phyloP scores from a whole-genome alignment of 208 protist genomes.

The Crithidia thermophila region DNA sequence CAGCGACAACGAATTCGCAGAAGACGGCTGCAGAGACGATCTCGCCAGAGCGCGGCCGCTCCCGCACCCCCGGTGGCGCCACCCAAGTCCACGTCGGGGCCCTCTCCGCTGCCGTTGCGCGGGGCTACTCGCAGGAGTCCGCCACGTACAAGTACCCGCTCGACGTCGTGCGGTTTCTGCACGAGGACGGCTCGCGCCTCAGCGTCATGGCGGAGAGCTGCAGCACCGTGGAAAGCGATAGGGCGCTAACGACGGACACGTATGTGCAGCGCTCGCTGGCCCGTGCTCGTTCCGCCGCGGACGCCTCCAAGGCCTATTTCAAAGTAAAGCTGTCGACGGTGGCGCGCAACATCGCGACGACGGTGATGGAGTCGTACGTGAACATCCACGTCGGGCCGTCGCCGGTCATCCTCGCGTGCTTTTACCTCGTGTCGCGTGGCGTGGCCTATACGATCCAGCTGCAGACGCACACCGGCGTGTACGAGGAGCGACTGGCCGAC shows the following conservation, averaged over 20 bases:
- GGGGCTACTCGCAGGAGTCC: constrained; percentile 34
- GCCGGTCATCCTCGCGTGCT: constrained; percentile 42
- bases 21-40: background rate
- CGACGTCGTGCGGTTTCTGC: constrained; percentile 46
- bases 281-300: constrained; percentile 27
- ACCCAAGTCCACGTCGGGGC: constrained; percentile 34
- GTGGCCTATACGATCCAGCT: constrained; percentile 65
- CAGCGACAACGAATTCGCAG: background rate
- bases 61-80: constrained; percentile 2
- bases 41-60: constrained; percentile 4
- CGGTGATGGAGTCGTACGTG: constrained; percentile 59
- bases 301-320: constrained; percentile 48
- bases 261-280: constrained; percentile 49
- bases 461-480: constrained; percentile 42
- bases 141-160: constrained; percentile 46
- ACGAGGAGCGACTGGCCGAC: constrained; percentile 48
- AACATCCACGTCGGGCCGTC: constrained; percentile 47
- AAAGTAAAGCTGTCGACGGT: constrained; percentile 46
- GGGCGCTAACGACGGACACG: constrained; percentile 28
- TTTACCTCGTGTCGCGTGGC: constrained; percentile 44
- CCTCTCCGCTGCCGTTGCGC: constrained; percentile 32
- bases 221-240: constrained; percentile 9
- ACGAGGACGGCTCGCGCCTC: constrained; percentile 57
- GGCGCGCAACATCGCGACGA: constrained; percentile 58
- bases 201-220: constrained; percentile 56